phyloP scores from a whole-genome alignment of 495 filamentous ascomycete genomes.

The Hyaloscypha finlandica region DNA sequence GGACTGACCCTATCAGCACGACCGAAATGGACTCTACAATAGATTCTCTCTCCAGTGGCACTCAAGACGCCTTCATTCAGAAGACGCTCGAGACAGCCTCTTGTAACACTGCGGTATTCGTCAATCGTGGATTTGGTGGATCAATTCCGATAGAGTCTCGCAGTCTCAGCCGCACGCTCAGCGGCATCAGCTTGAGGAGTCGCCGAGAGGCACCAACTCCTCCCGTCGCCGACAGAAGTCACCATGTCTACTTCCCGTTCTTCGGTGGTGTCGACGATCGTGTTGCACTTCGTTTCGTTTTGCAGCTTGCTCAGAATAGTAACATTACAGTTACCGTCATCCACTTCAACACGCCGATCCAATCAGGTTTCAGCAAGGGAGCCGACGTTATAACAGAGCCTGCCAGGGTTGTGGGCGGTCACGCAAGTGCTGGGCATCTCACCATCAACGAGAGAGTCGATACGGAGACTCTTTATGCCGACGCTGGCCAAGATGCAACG shows the following conservation, averaged over 20 bases:
- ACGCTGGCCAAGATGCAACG: conserved; percentile 51
- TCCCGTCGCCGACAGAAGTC: conserved; percentile 63
- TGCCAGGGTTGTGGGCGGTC: conserved; percentile 3
- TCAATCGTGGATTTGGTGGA: conserved; percentile 72
- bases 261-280: conserved; percentile 85
- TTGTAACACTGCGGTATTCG: conserved; percentile 78
- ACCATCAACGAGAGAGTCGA: conserved; percentile 28
- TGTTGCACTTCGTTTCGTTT: conserved; percentile 74
- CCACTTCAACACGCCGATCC: conserved; percentile 44
- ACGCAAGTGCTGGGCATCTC: conserved; percentile 7
- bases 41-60: conserved; percentile 46
- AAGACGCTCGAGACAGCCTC: conserved; percentile 58
- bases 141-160: conserved; percentile 39
- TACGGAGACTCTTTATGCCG: conserved; percentile 34
- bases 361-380: conserved; percentile 15
- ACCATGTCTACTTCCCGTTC: conserved; percentile 87
- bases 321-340: conserved; percentile 75
- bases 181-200: conserved; percentile 59
- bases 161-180: conserved; percentile 41
- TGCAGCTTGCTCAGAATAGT: conserved; percentile 76
- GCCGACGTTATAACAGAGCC: conserved; percentile 22
- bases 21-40: conserved; percentile 52
- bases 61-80: conserved; percentile 69
- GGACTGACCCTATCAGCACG: conserved; percentile 81
- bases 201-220: conserved; percentile 45